Conservation (phyloP, 805 yeast species). For the Saturnispora galanensis region DNA sequence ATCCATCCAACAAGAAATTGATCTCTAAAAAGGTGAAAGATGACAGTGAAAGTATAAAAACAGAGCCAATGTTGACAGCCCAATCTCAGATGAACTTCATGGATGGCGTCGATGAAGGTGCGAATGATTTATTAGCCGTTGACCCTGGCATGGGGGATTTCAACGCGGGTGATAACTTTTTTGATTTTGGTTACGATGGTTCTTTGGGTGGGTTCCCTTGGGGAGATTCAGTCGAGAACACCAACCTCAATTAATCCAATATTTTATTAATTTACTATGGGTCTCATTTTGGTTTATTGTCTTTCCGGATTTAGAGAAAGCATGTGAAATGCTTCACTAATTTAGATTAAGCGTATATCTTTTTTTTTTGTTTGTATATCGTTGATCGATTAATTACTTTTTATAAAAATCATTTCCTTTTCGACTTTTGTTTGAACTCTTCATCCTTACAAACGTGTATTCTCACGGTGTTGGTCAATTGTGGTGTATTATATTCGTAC, state of each 20-base stretch:
- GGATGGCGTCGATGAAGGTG: constrained; percentile 32
- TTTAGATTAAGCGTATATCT: neutral
- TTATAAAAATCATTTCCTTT: constrained; percentile 18
- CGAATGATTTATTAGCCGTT: constrained; percentile 32
- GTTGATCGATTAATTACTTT: constrained; percentile 1
- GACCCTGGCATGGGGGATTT: constrained; percentile 31
- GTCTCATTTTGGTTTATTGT: too few relatives aligned
- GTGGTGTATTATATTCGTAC: constrained; percentile 65
- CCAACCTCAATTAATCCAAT: constrained; percentile 3
- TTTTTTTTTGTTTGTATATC: neutral
- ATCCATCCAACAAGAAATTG: neutral
- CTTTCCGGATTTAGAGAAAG: neutral
- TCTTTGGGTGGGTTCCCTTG: constrained; percentile 22
- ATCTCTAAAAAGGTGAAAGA: neutral
- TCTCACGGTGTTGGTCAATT: constrained; percentile 65
- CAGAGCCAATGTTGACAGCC: neutral
- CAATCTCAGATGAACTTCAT: constrained; percentile 5
- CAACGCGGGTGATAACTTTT: constrained; percentile 26
- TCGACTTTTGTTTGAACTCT: constrained; percentile 59
- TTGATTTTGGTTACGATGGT: constrained; percentile 25
- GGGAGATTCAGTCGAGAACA: constrained; percentile 32
- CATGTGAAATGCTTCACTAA: neutral
- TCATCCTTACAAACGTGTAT: constrained; percentile 79
- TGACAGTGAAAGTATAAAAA: neutral
- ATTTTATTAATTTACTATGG: neutral